Percentiles rank a stretch among this genome's conserved stretches.
Evolutionary conservation across 2,329 filamentous ascomycete genomes (phyloP).

Genomic region (Paecilomyces niveus): DNA sequence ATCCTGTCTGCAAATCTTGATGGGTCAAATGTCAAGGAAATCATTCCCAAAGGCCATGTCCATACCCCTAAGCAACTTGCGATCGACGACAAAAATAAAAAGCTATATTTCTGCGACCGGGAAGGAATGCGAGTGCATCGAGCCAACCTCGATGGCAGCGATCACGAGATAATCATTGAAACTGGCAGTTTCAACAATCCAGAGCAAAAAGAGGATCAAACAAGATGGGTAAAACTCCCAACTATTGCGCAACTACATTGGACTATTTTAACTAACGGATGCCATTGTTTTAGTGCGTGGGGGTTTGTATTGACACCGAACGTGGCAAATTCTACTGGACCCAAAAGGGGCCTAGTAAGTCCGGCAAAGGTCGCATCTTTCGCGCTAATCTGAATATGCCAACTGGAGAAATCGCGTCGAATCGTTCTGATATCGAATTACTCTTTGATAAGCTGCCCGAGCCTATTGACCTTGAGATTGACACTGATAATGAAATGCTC

Average conservation of each 20-base stretch:
- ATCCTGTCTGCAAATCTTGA: not conserved
- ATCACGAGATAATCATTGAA: slow-evolving; percentile 1
- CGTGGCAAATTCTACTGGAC: slow-evolving; percentile 1
- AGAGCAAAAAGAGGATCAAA: not conserved
- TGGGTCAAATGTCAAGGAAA: not conserved
- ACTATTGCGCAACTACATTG: too few species aligned
- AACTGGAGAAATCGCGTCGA: not conserved
- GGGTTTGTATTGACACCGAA: not conserved
- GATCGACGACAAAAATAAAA: not conserved
- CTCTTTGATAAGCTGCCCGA: slow-evolving; percentile 5
- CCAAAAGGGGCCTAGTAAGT: slow-evolving; percentile 3
- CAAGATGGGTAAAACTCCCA: too few species aligned
- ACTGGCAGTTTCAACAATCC: not conserved
- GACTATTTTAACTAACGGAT: too few species aligned
- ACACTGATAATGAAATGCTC: not conserved
- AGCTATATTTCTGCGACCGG: slow-evolving; percentile 6
- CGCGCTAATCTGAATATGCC: slow-evolving; percentile 1
- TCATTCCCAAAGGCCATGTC: not conserved
- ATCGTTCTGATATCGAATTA: slow-evolving; percentile 1
- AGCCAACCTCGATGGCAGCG: slow-evolving; percentile 5
- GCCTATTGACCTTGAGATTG: slow-evolving; percentile 6
- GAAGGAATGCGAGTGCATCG: slow-evolving; percentile 5
- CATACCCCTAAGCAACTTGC: not conserved
- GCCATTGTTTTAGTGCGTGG: not conserved
- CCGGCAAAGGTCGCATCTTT: slow-evolving; percentile 3